Evolutionary conservation across 306 rosid species (phyloP), one percentile per base, ranked within the genome.

Genomic region (Trifolium dubium): DNA sequence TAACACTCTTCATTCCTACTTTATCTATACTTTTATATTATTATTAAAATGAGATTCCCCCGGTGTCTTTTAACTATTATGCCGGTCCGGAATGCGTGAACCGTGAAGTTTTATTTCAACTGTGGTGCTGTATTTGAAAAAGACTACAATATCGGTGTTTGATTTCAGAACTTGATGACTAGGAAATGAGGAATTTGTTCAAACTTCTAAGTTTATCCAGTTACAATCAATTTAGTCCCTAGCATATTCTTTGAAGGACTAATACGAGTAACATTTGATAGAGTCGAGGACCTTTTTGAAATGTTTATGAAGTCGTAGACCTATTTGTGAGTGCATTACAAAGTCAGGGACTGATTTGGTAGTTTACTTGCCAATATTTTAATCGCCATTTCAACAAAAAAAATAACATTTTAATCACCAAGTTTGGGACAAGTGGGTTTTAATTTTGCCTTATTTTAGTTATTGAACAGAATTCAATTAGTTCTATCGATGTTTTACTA

Each of bases 401-500:
- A 23, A 23, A 23, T 0, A 23, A 23, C 1, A 23, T 23, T 23
- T 23, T 53, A 54, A 39, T 51, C 13, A 2, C 35, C 60, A 14
- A 71, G 1, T 51, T 37, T 50, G 64, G 75, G 59, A 34, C 60
- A 37, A 14, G 11, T 12, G 43, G 59, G 66, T 47, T 73, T 49
- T 51, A 28, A 4, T 29, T 67, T 18, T 35, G 30, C 50, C 39
- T 71, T 54, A 44, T 58, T 28, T 46, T 12, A 29, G 53, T 62
- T 74, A 40, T 66, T 54, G 35, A 67, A 19, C 77, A 37, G 7
- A 50, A 17, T 50, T 30, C 34, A 31, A 41, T 72, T 50, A 15
- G 8, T 32, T 83, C 19, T 56, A 5, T 56, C 30, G 40, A 29
- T 69, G 39, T 44, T 69, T 61, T 30, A 53, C 53, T 61, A 29